These are phyloP conservation scores for Strobilomyces dryophilus DNA, from an alignment of 768 basidiomycete species.

Conservation along the genomic window DNA sequence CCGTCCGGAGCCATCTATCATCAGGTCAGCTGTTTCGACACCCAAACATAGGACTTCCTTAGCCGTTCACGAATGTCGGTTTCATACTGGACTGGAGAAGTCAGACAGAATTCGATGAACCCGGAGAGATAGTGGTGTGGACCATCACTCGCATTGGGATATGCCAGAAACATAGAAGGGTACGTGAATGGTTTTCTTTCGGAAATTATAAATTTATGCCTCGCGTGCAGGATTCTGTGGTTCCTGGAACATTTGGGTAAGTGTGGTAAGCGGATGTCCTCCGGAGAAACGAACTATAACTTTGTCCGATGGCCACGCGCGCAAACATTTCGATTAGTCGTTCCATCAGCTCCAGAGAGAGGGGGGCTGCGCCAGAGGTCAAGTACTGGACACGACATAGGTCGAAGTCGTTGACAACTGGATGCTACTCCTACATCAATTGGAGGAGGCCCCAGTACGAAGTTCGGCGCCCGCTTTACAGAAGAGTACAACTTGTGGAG, in stretches of 20 bases:
- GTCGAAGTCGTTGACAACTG: slow-evolving; percentile 38
- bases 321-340: slow-evolving; percentile 46
- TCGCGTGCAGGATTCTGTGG: slow-evolving; percentile 51
- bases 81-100: slow-evolving; percentile 41
- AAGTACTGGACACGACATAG: slow-evolving; percentile 36
- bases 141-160: no score
- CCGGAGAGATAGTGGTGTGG: no score
- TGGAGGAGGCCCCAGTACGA: neutral
- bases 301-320: slow-evolving; percentile 51
- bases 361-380: slow-evolving; percentile 54
- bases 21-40: neutral
- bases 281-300: slow-evolving; percentile 42
- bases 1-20: slow-evolving; percentile 60
- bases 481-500: slow-evolving; percentile 46
- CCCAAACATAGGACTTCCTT: neutral
- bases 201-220: no score
- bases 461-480: slow-evolving; percentile 38
- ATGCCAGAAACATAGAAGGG: no score
- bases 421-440: slow-evolving; percentile 27
- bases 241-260: slow-evolving; percentile 34
- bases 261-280: neutral
- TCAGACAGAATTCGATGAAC: no score
- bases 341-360: slow-evolving; percentile 47
- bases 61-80: slow-evolving; percentile 57
- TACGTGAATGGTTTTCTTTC: no score